Base-by-base conservation (phyloP, 2,329 filamentous ascomycete species). In the Apiospora aurea region DNA sequence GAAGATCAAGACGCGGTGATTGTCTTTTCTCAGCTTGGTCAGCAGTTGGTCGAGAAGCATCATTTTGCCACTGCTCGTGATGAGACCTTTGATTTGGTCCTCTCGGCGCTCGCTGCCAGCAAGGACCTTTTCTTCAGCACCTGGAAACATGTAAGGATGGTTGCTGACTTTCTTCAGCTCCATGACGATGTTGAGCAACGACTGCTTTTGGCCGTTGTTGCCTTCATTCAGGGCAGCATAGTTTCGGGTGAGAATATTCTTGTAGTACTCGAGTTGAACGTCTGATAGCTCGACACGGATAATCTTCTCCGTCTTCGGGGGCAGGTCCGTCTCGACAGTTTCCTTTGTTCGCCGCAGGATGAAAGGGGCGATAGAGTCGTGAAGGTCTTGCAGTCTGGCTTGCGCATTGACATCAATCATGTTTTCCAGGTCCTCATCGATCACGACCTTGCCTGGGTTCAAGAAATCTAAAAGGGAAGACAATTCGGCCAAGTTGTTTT, bases 141-240 rank as follows among this genome's bases (percentile, higher is more conserved):
- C 95, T 2, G 94, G 93, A 77, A 99, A 98, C 92, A 99, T 97
- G 84, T 98, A 97, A 0, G 96, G 96, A 80, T 99, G 96, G 79
- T 99, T 99, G 84, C 96, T 98, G 80, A 96, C 95, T 83, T 99
- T 99, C 86, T 99, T 99, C 78, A 99, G 83, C 82, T 99, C 96
- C 96, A 99, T 99, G 90, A 99, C 98, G 81, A 99, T 96, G 82
- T 99, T 99, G 75, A 99, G 86, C 18, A 99, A 85, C 0, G 96
- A 98, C 76, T 97, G 96, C 82, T 97, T 98, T 81, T 97, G 94
- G 7, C 96, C 96, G 73, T 91, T 94, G 64, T 92, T 92, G 66
- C 95, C 96, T 79, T 97, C 94, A 77, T 97, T 97, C 44, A 99
- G 87, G 3, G 96, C 96, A 43, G 95, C 91, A 78, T 99, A 99